Conservation (phyloP, 2,329 filamentous ascomycete genomes). For the Bretziella fagacearum region DNA sequence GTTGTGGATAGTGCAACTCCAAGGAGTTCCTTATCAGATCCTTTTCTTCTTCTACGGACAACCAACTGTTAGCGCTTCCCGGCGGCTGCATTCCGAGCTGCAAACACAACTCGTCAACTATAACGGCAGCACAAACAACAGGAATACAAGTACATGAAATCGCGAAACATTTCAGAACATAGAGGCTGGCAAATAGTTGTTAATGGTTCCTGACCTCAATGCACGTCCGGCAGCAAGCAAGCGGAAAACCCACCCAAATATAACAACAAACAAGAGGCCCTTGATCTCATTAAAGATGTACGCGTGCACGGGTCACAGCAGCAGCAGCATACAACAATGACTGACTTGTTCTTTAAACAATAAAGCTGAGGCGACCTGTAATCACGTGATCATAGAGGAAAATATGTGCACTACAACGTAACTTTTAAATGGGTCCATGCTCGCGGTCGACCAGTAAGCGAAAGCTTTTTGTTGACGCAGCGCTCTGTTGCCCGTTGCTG, state of each 20-base stretch:
- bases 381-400: conserved; percentile 1
- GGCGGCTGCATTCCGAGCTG: background rate
- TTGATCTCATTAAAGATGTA: background rate
- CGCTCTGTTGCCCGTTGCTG: conserved; percentile 5
- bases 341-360: background rate
- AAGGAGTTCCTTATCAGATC: conserved; percentile 9
- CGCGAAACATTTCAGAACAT: background rate
- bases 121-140: background rate
- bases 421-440: conserved; percentile 7
- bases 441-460: conserved; percentile 12
- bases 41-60: background rate
- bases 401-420: background rate
- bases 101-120: background rate
- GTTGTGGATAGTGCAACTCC: background rate
- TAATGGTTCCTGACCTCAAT: background rate
- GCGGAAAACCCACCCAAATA: background rate
- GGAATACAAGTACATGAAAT: background rate
- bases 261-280: background rate
- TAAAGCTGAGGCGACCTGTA: background rate
- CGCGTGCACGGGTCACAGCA: background rate
- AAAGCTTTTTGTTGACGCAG: conserved; percentile 12
- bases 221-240: background rate
- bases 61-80: background rate
- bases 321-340: too few relatives aligned
- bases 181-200: background rate